Conservation (phyloP, 108 stramenopile species). For the Cylindrotheca closterium region DNA sequence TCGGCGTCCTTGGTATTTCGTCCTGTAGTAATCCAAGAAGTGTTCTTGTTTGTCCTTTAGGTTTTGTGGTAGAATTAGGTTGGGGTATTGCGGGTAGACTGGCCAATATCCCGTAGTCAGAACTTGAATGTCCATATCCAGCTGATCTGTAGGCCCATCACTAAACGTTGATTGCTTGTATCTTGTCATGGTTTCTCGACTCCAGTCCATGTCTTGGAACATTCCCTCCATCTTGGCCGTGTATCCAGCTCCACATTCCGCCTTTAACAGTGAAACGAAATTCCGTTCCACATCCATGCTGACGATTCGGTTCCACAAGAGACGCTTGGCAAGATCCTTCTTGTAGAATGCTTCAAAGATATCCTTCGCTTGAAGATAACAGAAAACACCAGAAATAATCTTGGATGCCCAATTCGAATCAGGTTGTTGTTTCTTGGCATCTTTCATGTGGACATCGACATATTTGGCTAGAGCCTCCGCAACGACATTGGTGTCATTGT, state of each 20-base stretch:
- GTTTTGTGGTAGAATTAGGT: conserved; percentile 61
- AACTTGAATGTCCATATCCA: conserved; percentile 90
- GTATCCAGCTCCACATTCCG: conserved; percentile 97
- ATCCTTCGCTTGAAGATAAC: conserved; percentile 91
- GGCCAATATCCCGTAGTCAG: conserved; percentile 98
- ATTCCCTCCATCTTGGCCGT: conserved; percentile 99
- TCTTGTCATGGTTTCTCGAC: conserved; percentile 84
- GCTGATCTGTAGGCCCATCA: conserved; percentile 7
- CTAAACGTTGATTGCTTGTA: conserved; percentile 59
- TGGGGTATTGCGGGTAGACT: conserved; percentile 74
- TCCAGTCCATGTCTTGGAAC: conserved; percentile 98
- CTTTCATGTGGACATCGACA: conserved; percentile 66
- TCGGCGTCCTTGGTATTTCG: conserved; percentile 92
- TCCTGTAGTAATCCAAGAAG: conserved; percentile 83
- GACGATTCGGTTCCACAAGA: conserved; percentile 86
- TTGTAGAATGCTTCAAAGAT: conserved; percentile 98
- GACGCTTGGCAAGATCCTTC: conserved; percentile 91
- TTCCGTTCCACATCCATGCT: conserved; percentile 87
- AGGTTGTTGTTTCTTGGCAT: conserved; percentile 48
- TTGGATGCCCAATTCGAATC: conserved; percentile 33
- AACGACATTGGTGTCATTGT: conserved; percentile 48
- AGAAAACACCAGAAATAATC: conserved; percentile 81
- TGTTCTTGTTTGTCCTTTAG: conserved; percentile 53
- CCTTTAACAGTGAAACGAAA: conserved; percentile 92
- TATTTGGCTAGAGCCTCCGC: conserved; percentile 92